These are phyloP conservation scores for Aspergillus sp. DNA, from an alignment of 2,329 filamentous ascomycete species.

Conservation along the genomic window DNA sequence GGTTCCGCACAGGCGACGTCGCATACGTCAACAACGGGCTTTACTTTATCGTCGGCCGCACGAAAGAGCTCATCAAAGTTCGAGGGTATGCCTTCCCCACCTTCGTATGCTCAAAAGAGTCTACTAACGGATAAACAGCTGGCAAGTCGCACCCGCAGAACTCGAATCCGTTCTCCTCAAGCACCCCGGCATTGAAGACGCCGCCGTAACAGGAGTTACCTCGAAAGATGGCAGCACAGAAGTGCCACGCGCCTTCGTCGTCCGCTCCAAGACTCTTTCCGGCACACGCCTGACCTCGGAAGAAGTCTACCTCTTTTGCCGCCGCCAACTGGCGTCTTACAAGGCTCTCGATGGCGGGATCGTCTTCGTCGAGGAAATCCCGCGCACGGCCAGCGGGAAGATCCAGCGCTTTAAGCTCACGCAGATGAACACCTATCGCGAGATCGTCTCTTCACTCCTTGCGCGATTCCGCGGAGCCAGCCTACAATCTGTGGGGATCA, in stretches of 20 bases:
- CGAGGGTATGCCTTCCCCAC: slow-evolving; percentile 39
- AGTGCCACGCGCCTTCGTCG: slow-evolving; percentile 54
- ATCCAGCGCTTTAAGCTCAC: slow-evolving; percentile 49
- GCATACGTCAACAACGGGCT: slow-evolving; percentile 41
- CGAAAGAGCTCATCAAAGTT: slow-evolving; percentile 54
- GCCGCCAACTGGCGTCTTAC: slow-evolving; percentile 51
- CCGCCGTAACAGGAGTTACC: slow-evolving; percentile 52
- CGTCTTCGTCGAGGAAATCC: slow-evolving; percentile 54
- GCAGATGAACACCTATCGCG: slow-evolving; percentile 45
- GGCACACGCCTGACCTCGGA: slow-evolving; percentile 38
- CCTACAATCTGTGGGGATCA: slow-evolving; percentile 27
- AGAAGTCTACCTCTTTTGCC: slow-evolving; percentile 50
- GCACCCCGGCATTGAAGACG: slow-evolving; percentile 51
- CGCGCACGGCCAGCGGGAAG: slow-evolving; percentile 56
- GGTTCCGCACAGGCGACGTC: slow-evolving; percentile 52
- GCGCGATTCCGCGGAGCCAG: slow-evolving; percentile 30
- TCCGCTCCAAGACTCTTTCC: slow-evolving; percentile 34
- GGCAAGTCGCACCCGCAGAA: slow-evolving; percentile 55
- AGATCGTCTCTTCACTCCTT: slow-evolving; percentile 40
- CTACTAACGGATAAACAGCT: slow-evolving; percentile 33
- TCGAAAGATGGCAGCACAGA: slow-evolving; percentile 38
- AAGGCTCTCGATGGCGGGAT: slow-evolving; percentile 54
- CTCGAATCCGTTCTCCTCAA: slow-evolving; percentile 52
- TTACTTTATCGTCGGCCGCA: slow-evolving; percentile 47
- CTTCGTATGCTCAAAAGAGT: neutral